Evolutionary conservation across 768 basidiomycete genomes (phyloP).

Genomic region (Paxillus ammoniavirescens): DNA sequence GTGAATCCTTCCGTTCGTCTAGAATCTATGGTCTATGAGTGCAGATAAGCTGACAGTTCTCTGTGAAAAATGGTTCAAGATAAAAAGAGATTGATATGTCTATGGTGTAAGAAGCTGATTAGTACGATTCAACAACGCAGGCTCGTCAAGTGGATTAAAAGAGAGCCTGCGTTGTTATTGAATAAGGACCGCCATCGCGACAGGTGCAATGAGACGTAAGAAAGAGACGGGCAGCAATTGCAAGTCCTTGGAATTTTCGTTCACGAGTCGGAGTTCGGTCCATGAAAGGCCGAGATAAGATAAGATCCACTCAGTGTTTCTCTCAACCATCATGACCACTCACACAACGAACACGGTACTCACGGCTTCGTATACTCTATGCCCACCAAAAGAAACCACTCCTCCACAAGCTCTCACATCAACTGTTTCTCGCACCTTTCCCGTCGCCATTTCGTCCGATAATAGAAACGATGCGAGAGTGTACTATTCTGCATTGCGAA

Average conservation of each 20-base stretch:
- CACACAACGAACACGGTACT: constrained; percentile 7
- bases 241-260: constrained; percentile 4
- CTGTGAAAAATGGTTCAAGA: not conserved
- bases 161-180: constrained; percentile 49
- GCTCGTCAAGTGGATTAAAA: constrained; percentile 15
- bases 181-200: constrained; percentile 50
- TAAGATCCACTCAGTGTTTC: constrained; percentile 3
- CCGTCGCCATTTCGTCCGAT: constrained; percentile 13
- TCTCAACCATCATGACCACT: constrained; percentile 13
- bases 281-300: constrained; percentile 15
- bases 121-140: constrained; percentile 16
- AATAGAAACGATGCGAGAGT: constrained; percentile 6
- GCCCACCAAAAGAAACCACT: constrained; percentile 17
- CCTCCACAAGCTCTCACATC: constrained; percentile 19
- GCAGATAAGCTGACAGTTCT: not conserved
- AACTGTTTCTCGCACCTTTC: constrained; percentile 25
- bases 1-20: constrained; percentile 8
- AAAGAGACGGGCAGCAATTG: not conserved
- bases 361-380: constrained; percentile 21
- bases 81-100: not conserved
- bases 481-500: constrained; percentile 53
- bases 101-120: constrained; percentile 2
- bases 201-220: constrained; percentile 9
- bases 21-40: constrained; percentile 16
- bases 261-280: constrained; percentile 12